phyloP scores from a whole-genome alignment of 1,284 basidiomycete species.

The Vanrija pseudolonga region DNA sequence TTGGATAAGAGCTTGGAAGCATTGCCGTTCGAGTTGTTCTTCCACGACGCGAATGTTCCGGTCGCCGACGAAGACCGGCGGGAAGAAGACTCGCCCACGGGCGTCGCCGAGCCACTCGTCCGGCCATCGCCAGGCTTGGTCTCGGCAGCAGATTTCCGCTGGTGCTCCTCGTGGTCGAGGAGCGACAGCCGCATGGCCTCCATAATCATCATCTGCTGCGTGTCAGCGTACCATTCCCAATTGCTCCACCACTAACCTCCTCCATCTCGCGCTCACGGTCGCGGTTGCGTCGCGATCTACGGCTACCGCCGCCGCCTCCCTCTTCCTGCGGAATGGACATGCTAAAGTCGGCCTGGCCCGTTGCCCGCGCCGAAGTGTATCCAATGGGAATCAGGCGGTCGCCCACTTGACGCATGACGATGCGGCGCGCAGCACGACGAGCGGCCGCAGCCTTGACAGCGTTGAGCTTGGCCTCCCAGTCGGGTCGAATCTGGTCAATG shows the following conservation, averaged over 20 bases:
- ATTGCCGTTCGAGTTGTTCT: slow-evolving; percentile 1
- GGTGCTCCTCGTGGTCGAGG: slow-evolving; percentile 70
- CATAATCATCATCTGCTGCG: slow-evolving; percentile 84
- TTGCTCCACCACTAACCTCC: slow-evolving; percentile 60
- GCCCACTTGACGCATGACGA: slow-evolving; percentile 98
- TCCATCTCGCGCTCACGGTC: slow-evolving; percentile 71
- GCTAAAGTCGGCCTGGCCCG: slow-evolving; percentile 46
- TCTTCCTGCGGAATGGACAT: slow-evolving; percentile 30
- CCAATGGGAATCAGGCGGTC: slow-evolving; percentile 95
- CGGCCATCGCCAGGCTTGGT: not conserved
- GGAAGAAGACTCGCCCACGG: slow-evolving; percentile 1
- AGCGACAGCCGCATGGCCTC: slow-evolving; percentile 96
- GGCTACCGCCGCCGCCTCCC: slow-evolving; percentile 4
- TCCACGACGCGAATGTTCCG: slow-evolving; percentile 16
- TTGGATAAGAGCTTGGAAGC: slow-evolving; percentile 36
- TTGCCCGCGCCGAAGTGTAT: slow-evolving; percentile 60
- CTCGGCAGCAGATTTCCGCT: slow-evolving; percentile 37
- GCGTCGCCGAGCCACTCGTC: slow-evolving; percentile 3
- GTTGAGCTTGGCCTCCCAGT: slow-evolving; percentile 90
- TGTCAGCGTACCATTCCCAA: not conserved
- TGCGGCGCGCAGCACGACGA: slow-evolving; percentile 85
- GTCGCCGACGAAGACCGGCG: slow-evolving; percentile 16
- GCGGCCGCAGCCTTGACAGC: slow-evolving; percentile 81
- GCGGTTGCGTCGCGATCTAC: slow-evolving; percentile 14
- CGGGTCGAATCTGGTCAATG: slow-evolving; percentile 86